A percentile compares a stretch with the other conserved stretches of the same genome.
These are phyloP conservation scores for Stachybotrys chartarum DNA, from an alignment of 2,329 filamentous ascomycete genomes.

Conservation along the genomic window DNA sequence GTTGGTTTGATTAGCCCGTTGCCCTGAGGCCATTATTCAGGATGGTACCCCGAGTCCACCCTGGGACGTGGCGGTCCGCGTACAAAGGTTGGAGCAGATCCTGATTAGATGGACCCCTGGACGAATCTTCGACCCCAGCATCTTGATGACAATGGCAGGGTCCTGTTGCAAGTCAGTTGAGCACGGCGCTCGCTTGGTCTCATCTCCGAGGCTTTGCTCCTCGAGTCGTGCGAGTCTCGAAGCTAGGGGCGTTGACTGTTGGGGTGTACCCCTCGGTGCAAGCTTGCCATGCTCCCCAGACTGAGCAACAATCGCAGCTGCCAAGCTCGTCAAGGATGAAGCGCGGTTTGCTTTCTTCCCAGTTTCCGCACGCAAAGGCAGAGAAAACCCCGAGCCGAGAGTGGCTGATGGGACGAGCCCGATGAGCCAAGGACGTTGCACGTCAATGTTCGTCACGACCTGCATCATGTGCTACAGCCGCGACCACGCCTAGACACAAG, in stretches of 20 bases:
- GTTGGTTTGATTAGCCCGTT: neutral
- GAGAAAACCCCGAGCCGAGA: too few species aligned
- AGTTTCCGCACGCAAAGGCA: too few species aligned
- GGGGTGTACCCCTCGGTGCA: neutral
- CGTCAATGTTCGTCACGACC: too few species aligned
- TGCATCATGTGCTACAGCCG: too few species aligned
- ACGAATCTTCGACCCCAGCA: neutral
- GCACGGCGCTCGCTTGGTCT: neutral
- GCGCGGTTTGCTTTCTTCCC: neutral
- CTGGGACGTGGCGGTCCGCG: neutral
- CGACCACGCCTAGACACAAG: too few species aligned
- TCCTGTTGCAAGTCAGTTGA: neutral
- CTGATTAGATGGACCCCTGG: neutral
- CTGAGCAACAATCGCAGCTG: neutral
- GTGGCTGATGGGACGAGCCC: too few species aligned
- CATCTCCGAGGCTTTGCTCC: neutral
- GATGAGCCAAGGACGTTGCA: too few species aligned
- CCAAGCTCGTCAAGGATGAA: neutral
- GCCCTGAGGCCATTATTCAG: neutral
- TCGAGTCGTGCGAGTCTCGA: neutral
- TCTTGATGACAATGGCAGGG: neutral
- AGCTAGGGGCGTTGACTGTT: neutral
- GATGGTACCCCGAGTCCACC: neutral
- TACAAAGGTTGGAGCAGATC: neutral
- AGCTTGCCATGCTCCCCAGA: neutral